Evolutionary conservation across 768 basidiomycete species (phyloP).

Genomic region (Dioszegia hungarica): DNA sequence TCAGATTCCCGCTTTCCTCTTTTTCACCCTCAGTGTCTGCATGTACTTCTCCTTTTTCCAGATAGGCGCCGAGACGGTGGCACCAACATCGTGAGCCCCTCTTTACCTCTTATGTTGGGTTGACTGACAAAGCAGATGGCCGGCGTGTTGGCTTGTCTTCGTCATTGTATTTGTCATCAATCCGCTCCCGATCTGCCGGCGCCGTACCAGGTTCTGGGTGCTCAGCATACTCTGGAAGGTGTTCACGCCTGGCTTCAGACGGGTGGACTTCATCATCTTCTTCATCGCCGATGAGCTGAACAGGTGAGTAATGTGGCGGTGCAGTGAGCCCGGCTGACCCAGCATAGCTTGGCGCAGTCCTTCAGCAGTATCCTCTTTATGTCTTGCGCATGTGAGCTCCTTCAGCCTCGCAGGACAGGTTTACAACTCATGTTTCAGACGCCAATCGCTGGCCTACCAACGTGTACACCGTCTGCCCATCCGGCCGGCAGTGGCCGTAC

Average conservation of each 20-base stretch:
- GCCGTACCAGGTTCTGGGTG: constrained; percentile 74
- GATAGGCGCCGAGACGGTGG: constrained; percentile 56
- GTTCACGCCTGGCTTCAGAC: constrained; percentile 62
- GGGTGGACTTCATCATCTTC: constrained; percentile 61
- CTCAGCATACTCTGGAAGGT: constrained; percentile 62
- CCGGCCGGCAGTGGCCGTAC: constrained; percentile 26
- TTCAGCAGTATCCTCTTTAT: constrained; percentile 69
- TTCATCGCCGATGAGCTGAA: constrained; percentile 51
- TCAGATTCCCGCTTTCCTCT: constrained; percentile 75
- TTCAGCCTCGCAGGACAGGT: background rate
- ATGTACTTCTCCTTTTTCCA: constrained; percentile 78
- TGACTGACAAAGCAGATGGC: constrained; percentile 32
- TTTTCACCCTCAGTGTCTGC: constrained; percentile 66
- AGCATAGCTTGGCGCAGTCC: constrained; percentile 63
- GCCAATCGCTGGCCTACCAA: constrained; percentile 30
- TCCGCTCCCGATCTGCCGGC: constrained; percentile 66
- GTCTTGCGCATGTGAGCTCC: constrained; percentile 56
- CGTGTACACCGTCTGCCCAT: constrained; percentile 24
- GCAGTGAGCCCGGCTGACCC: constrained; percentile 46
- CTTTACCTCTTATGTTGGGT: background rate
- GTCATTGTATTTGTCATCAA: constrained; percentile 61
- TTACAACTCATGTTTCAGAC: constrained; percentile 16
- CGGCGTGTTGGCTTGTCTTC: constrained; percentile 66
- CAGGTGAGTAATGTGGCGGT: constrained; percentile 8
- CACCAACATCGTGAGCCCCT: constrained; percentile 63